A percentile compares a stretch with the other conserved stretches of the same genome.
These are phyloP conservation scores for Pistacia atlantica DNA, from an alignment of 345 rosid genomes.

Conservation along the genomic window DNA sequence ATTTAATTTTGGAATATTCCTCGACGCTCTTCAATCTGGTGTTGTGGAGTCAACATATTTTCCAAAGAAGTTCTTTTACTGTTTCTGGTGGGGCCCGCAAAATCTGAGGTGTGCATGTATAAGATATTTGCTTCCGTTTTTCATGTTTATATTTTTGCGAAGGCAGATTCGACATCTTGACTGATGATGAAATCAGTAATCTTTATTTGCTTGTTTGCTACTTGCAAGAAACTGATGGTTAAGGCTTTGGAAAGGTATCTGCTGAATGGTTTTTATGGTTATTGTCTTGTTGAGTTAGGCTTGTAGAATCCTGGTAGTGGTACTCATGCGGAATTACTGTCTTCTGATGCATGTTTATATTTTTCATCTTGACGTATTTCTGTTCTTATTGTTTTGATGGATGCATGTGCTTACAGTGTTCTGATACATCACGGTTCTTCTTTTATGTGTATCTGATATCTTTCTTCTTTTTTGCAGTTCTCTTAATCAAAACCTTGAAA, in stretches of 20 bases:
- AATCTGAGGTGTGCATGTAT: constrained; percentile 55
- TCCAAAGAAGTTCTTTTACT: constrained; percentile 67
- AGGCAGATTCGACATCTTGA: background rate
- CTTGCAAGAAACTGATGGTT: background rate
- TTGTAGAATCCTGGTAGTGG: background rate
- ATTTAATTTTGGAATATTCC: constrained; percentile 70
- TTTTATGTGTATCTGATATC: background rate
- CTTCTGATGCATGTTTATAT: background rate
- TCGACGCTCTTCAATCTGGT: constrained; percentile 57
- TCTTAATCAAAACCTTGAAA: constrained; percentile 71
- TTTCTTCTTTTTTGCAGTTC: constrained; percentile 38
- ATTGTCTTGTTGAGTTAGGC: background rate
- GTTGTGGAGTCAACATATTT: constrained; percentile 63
- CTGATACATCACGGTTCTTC: constrained; percentile 3
- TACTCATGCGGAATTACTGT: background rate
- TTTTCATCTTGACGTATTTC: background rate
- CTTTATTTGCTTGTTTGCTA: constrained; percentile 4
- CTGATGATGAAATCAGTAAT: background rate
- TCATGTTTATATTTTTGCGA: background rate
- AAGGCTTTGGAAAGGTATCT: background rate
- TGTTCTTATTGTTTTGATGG: constrained; percentile 2
- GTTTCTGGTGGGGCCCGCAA: constrained; percentile 86
- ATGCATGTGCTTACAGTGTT: background rate
- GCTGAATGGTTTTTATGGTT: background rate
- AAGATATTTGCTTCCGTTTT: background rate